Evolutionary conservation across 2,329 filamentous ascomycete genomes (phyloP).

Genomic region (Ascochyta pisi): DNA sequence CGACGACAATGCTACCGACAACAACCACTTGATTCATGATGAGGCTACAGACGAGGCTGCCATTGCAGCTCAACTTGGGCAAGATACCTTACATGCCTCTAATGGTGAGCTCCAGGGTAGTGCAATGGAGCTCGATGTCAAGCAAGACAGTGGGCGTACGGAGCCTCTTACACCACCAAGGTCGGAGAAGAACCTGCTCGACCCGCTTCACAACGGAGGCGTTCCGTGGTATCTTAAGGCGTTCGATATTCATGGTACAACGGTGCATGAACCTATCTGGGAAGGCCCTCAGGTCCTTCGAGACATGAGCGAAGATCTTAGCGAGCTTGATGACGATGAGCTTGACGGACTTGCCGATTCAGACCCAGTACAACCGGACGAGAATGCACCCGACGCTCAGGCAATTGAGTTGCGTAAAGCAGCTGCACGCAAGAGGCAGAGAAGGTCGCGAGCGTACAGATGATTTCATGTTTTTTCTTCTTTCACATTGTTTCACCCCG

Average conservation of each 20-base stretch:
- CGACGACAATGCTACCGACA: slow-evolving; percentile 42
- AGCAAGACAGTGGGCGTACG: slow-evolving; percentile 24
- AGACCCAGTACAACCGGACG: slow-evolving; percentile 38
- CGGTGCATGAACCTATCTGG: slow-evolving; percentile 75
- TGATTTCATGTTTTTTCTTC: slow-evolving; percentile 16
- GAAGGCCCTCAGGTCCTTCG: slow-evolving; percentile 74
- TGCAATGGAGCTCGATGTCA: slow-evolving; percentile 31
- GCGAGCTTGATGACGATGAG: slow-evolving; percentile 91
- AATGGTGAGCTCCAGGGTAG: slow-evolving; percentile 22
- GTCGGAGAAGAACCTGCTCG: slow-evolving; percentile 58
- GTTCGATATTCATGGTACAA: slow-evolving; percentile 82
- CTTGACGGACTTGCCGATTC: slow-evolving; percentile 65
- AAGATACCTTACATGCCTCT: slow-evolving; percentile 35
- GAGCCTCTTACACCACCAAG: slow-evolving; percentile 71
- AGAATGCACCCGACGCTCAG: slow-evolving; percentile 31
- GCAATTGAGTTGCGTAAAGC: slow-evolving; percentile 38
- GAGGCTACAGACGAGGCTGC: slow-evolving; percentile 46
- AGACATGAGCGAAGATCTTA: slow-evolving; percentile 83
- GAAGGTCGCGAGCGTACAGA: slow-evolving; percentile 33
- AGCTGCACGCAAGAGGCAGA: slow-evolving; percentile 41
- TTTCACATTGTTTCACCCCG: slow-evolving; percentile 17
- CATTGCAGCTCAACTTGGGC: slow-evolving; percentile 44
- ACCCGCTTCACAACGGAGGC: slow-evolving; percentile 65
- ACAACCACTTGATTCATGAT: slow-evolving; percentile 35
- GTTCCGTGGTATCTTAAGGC: slow-evolving; percentile 86